Conservation (phyloP, 495 filamentous ascomycete species). For the Apodospora peruviana region DNA sequence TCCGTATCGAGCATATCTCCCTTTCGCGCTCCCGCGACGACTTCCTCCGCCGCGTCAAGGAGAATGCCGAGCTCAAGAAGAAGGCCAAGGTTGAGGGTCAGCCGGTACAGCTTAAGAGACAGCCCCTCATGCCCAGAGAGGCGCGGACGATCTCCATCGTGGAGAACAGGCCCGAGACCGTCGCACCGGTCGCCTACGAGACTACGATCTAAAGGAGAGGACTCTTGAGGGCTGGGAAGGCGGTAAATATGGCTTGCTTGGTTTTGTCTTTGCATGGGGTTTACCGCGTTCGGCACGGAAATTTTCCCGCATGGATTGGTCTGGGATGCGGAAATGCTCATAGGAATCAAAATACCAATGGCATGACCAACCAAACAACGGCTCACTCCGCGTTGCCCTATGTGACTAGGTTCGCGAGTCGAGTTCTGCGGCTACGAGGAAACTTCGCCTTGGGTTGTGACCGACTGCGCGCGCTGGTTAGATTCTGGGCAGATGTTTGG, state of each 20-base stretch:
- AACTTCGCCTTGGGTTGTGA: too few species aligned
- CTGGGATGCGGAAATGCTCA: slow-evolving; percentile 34
- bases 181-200: slow-evolving; percentile 90
- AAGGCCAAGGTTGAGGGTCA: slow-evolving; percentile 85
- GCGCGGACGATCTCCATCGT: slow-evolving; percentile 68
- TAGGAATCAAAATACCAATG: slow-evolving; percentile 38
- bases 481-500: too few species aligned
- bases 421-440: not conserved
- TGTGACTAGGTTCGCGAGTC: not conserved
- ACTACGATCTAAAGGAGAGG: slow-evolving; percentile 77
- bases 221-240: slow-evolving; percentile 14
- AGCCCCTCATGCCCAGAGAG: slow-evolving; percentile 72
- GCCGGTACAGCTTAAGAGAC: slow-evolving; percentile 86
- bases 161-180: slow-evolving; percentile 81
- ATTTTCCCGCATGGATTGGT: slow-evolving; percentile 30
- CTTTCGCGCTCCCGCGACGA: slow-evolving; percentile 90
- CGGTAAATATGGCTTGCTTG: slow-evolving; percentile 27
- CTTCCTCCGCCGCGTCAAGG: slow-evolving; percentile 94
- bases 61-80: slow-evolving; percentile 84
- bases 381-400: not conserved
- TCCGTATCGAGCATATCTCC: slow-evolving; percentile 95
- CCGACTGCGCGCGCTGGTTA: too few species aligned
- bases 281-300: slow-evolving; percentile 35
- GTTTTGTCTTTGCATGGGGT: slow-evolving; percentile 32
- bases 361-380: slow-evolving; percentile 21